These are phyloP conservation scores for Pythium biforme DNA, from an alignment of 352 stramenopile genomes.

Conservation along the genomic window DNA sequence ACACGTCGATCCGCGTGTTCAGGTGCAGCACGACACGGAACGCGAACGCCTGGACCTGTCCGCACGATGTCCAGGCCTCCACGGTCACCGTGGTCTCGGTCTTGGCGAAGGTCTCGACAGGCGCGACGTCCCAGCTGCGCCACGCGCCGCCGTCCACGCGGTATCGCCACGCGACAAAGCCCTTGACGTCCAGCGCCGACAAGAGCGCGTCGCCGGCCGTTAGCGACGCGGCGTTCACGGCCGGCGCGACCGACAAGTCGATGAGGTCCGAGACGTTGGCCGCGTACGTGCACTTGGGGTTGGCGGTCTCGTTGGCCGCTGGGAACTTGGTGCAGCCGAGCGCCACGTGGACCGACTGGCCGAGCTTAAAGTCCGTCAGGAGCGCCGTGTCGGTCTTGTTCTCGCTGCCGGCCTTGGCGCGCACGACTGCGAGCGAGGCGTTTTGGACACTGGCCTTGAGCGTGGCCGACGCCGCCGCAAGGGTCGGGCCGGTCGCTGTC, in stretches of 20 bases:
- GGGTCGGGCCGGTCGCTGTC: slow-evolving; percentile 31
- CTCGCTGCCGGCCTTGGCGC: background rate
- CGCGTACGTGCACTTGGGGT: slow-evolving; percentile 5
- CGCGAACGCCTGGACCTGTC: slow-evolving; percentile 23
- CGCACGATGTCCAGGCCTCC: slow-evolving; percentile 43
- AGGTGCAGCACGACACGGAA: slow-evolving; percentile 38
- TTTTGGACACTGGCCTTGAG: background rate
- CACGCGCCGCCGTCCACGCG: slow-evolving; percentile 6
- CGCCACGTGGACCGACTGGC: slow-evolving; percentile 2
- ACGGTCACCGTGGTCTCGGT: slow-evolving; percentile 45
- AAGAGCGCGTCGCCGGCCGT: background rate
- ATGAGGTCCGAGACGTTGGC: slow-evolving; percentile 9
- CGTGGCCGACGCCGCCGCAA: slow-evolving; percentile 1
- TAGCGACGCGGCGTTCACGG: background rate
- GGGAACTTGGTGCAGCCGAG: slow-evolving; percentile 16
- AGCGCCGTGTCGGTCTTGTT: background rate
- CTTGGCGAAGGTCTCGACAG: slow-evolving; percentile 32
- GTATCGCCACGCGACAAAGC: slow-evolving; percentile 11
- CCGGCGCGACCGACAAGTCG: background rate
- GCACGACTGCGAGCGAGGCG: slow-evolving; percentile 6
- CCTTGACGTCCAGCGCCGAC: background rate
- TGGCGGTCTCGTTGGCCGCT: background rate
- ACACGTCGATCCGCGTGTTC: slow-evolving; percentile 30
- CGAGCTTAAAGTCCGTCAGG: background rate
- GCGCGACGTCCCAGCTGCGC: slow-evolving; percentile 6